Evolutionary conservation across 2,329 filamentous ascomycete species (phyloP).

Genomic region (Camptophora hylomeconis): DNA sequence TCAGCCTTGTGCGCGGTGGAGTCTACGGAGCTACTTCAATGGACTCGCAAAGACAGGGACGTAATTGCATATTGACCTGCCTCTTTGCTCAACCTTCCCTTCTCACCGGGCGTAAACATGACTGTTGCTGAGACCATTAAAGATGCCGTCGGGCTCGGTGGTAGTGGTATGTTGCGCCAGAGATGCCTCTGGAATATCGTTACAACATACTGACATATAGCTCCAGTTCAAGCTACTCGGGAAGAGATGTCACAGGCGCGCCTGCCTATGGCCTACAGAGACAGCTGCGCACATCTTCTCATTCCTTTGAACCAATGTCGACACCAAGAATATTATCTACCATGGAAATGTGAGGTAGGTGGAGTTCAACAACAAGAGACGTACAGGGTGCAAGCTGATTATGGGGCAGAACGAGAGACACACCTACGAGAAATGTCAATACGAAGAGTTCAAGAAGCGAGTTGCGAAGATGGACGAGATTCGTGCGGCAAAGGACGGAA

Average conservation of each 20-base stretch:
- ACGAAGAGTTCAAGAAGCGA: slow-evolving; percentile 95
- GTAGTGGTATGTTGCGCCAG: slow-evolving; percentile 29
- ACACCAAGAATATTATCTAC: slow-evolving; percentile 79
- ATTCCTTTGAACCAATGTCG: slow-evolving; percentile 96
- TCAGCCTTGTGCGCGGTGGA: no score
- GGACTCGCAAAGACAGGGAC: no score
- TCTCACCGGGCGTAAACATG: slow-evolving; percentile 7
- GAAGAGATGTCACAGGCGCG: slow-evolving; percentile 89
- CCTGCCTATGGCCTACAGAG: slow-evolving; percentile 80
- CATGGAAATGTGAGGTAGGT: slow-evolving; percentile 93
- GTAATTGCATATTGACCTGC: no score
- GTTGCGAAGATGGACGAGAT: slow-evolving; percentile 98
- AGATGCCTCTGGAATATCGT: no score
- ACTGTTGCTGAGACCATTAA: slow-evolving; percentile 33
- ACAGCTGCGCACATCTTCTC: slow-evolving; percentile 86
- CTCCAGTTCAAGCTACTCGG: slow-evolving; percentile 47
- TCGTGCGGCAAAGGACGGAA: slow-evolving; percentile 68
- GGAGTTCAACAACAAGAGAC: slow-evolving; percentile 6
- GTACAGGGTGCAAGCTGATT: slow-evolving; percentile 1
- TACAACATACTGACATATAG: slow-evolving; percentile 8
- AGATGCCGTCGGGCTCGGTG: slow-evolving; percentile 33
- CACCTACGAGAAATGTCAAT: slow-evolving; percentile 98
- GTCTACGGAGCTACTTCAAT: no score
- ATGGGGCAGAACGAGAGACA: slow-evolving; percentile 72
- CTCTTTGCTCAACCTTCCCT: neutral